These are phyloP conservation scores for Candida sakaeoensis DNA, from an alignment of 805 yeast species.

Conservation along the genomic window DNA sequence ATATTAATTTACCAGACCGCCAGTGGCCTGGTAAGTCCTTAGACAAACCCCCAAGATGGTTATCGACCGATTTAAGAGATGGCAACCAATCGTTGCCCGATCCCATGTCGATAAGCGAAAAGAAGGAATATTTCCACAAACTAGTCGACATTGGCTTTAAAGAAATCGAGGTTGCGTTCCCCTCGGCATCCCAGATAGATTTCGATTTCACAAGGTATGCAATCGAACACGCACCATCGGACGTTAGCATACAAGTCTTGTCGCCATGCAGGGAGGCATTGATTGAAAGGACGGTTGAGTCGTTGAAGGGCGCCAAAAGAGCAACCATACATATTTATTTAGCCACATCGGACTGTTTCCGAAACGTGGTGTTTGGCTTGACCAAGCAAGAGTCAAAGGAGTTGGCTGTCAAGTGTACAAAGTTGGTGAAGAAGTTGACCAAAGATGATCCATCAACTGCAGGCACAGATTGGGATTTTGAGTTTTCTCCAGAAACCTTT, in stretches of 20 bases:
- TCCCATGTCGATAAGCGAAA: constrained; percentile 81
- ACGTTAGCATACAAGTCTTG: constrained; percentile 72
- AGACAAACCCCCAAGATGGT: constrained; percentile 71
- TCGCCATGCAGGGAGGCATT: constrained; percentile 75
- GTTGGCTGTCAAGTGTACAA: constrained; percentile 60
- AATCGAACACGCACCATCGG: constrained; percentile 69
- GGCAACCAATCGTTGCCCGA: constrained; percentile 85
- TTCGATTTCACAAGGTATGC: constrained; percentile 78
- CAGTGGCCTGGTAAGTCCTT: constrained; percentile 66
- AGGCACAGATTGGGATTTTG: constrained; percentile 67
- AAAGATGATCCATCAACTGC: constrained; percentile 57
- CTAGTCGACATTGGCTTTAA: constrained; percentile 72
- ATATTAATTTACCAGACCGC: constrained; percentile 56
- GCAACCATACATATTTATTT: constrained; percentile 76
- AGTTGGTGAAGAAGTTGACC: constrained; percentile 61
- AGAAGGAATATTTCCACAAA: constrained; percentile 65
- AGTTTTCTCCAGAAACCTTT: constrained; percentile 79
- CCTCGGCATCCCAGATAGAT: constrained; percentile 75
- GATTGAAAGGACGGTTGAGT: constrained; percentile 67
- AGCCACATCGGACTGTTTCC: constrained; percentile 72
- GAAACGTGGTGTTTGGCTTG: constrained; percentile 67
- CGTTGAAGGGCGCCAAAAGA: constrained; percentile 67
- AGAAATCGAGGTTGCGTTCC: constrained; percentile 81
- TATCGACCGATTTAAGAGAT: constrained; percentile 78
- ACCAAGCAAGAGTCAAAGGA: constrained; percentile 55